Evolutionary conservation across 306 rosid species (phyloP).

Genomic region (Pterocarpus santalinus): DNA sequence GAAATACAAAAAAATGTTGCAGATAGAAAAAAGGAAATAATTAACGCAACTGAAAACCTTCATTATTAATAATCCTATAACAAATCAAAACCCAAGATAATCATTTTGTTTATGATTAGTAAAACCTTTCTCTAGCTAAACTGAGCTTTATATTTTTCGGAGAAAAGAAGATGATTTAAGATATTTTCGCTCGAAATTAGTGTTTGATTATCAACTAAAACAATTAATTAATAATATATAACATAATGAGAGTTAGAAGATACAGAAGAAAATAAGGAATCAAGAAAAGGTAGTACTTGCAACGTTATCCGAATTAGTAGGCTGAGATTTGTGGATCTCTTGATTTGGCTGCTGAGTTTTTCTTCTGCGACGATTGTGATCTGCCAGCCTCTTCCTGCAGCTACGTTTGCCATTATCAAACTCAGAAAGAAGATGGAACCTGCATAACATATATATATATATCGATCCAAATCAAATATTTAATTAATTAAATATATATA

Average conservation of each 20-base stretch:
- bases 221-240: too few relatives aligned
- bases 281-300: slow-evolving; percentile 54
- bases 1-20: not conserved
- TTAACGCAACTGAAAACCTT: not conserved
- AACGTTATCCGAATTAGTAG: slow-evolving; percentile 53
- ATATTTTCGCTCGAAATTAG: too few relatives aligned
- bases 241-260: not conserved
- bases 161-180: too few relatives aligned
- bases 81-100: too few relatives aligned
- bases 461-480: not conserved
- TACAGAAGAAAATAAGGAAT: not conserved
- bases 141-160: too few relatives aligned
- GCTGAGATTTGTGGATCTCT: slow-evolving; percentile 58
- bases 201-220: too few relatives aligned
- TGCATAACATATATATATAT: slow-evolving; percentile 30
- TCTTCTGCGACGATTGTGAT: slow-evolving; percentile 96
- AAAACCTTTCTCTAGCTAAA: too few relatives aligned
- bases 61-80: too few relatives aligned
- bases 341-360: slow-evolving; percentile 79
- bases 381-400: slow-evolving; percentile 96
- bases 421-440: slow-evolving; percentile 93
- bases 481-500: not conserved
- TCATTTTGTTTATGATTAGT: too few relatives aligned
- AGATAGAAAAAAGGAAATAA: not conserved
- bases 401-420: slow-evolving; percentile 98